phyloP scores from a whole-genome alignment of 352 stramenopile genomes.

The Blastocystis sp. region DNA sequence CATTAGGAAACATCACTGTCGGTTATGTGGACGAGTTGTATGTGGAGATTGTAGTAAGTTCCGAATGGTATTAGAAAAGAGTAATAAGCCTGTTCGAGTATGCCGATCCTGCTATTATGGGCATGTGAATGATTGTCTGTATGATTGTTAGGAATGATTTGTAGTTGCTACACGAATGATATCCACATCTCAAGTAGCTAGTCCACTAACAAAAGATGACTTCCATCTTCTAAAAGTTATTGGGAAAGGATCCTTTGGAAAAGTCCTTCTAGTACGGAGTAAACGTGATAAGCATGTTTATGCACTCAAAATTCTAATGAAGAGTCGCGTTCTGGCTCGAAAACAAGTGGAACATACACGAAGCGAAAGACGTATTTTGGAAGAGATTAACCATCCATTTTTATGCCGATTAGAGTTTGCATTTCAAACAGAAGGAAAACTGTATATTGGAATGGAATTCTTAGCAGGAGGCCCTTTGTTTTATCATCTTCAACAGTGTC shows the following conservation, averaged over 20 bases:
- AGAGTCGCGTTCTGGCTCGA: slow-evolving; percentile 82
- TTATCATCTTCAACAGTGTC: slow-evolving; percentile 83
- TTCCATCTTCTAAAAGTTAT: slow-evolving; percentile 89
- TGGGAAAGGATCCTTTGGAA: slow-evolving; percentile 86
- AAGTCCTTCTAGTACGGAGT: slow-evolving; percentile 86
- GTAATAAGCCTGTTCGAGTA: slow-evolving; percentile 77
- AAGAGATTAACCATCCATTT: slow-evolving; percentile 88
- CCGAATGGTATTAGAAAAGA: slow-evolving; percentile 74
- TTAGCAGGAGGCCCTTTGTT: slow-evolving; percentile 92
- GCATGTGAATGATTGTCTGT: slow-evolving; percentile 74
- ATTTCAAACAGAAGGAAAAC: slow-evolving; percentile 89
- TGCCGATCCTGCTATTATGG: slow-evolving; percentile 78
- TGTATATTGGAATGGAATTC: slow-evolving; percentile 96
- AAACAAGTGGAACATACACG: slow-evolving; percentile 91
- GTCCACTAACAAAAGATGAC: slow-evolving; percentile 72
- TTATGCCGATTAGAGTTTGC: slow-evolving; percentile 92
- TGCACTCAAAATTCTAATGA: slow-evolving; percentile 82
- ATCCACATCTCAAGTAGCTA: neutral
- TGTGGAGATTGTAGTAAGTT: slow-evolving; percentile 79
- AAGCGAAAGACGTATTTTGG: slow-evolving; percentile 87
- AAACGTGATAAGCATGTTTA: slow-evolving; percentile 76
- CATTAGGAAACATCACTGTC: slow-evolving; percentile 77
- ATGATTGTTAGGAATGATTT: neutral
- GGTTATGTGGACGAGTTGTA: slow-evolving; percentile 78
- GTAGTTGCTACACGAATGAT: slow-evolving; percentile 50